These are phyloP conservation scores for Phascolomyces articulosus DNA, from an alignment of 371 early-diverging fungal species.

Conservation along the genomic window DNA sequence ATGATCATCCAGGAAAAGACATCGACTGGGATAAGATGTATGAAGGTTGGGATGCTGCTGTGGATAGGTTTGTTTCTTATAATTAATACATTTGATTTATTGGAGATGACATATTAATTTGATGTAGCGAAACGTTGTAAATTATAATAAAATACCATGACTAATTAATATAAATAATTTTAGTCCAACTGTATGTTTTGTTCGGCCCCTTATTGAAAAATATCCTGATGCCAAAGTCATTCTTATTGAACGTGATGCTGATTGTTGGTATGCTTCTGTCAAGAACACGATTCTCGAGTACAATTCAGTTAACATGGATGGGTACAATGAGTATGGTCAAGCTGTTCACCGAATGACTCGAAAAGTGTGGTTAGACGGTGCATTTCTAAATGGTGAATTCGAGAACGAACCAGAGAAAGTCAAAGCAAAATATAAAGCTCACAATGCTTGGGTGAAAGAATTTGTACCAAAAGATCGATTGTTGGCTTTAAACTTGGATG, in stretches of 20 bases:
- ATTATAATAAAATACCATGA: too few species aligned
- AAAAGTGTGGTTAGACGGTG: slow-evolving; percentile 19
- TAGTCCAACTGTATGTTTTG: slow-evolving; percentile 33
- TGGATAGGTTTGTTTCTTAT: slow-evolving; percentile 17
- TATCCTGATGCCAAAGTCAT: slow-evolving; percentile 48
- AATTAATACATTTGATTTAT: background rate
- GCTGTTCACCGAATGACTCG: slow-evolving; percentile 6
- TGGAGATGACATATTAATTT: background rate
- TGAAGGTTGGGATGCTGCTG: slow-evolving; percentile 13
- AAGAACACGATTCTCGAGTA: slow-evolving; percentile 25
- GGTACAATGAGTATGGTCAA: background rate
- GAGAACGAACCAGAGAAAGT: slow-evolving; percentile 9
- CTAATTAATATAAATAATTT: background rate
- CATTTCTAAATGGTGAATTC: background rate
- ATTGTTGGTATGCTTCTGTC: slow-evolving; percentile 39
- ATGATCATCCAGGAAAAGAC: slow-evolving; percentile 16
- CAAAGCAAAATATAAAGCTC: slow-evolving; percentile 19
- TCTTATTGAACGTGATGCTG: slow-evolving; percentile 30
- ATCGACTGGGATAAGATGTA: slow-evolving; percentile 38
- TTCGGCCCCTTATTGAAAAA: slow-evolving; percentile 16
- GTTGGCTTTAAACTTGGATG: slow-evolving; percentile 27
- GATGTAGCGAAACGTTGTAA: too few species aligned
- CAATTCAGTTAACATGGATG: background rate
- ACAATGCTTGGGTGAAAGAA: slow-evolving; percentile 32
- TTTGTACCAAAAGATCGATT: slow-evolving; percentile 27